A percentile compares a stretch with the other conserved stretches of the same genome.
Evolutionary conservation across 192 early-diverging fungal species (phyloP).

Genomic region (Gaertneriomyces semiglobifer): DNA sequence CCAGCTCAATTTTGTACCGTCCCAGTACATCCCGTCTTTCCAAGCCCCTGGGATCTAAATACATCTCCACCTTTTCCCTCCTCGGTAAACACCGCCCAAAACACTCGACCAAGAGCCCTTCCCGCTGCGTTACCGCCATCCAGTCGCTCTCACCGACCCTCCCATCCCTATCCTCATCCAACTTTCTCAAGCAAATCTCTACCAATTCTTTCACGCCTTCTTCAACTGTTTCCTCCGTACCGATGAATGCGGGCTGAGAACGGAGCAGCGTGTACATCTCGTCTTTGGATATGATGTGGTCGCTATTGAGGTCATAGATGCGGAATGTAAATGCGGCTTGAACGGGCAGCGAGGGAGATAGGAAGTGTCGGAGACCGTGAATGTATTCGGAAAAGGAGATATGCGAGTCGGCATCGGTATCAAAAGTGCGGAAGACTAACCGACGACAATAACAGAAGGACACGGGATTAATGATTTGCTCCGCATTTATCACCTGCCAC

Average conservation of each 20-base stretch:
- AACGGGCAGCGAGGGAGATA: slow-evolving; percentile 53
- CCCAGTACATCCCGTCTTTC: too few relatives aligned
- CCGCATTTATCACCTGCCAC: neutral
- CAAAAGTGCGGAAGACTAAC: slow-evolving; percentile 60
- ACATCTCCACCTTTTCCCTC: slow-evolving; percentile 5
- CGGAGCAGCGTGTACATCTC: slow-evolving; percentile 67
- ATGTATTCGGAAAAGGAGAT: slow-evolving; percentile 56
- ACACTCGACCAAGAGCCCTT: slow-evolving; percentile 54
- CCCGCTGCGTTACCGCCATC: slow-evolving; percentile 52
- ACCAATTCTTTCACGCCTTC: slow-evolving; percentile 64
- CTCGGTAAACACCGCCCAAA: slow-evolving; percentile 60
- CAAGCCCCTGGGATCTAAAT: too few relatives aligned
- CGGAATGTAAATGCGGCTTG: slow-evolving; percentile 56
- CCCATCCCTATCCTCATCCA: slow-evolving; percentile 60
- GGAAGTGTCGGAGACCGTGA: slow-evolving; percentile 55
- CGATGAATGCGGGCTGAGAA: slow-evolving; percentile 45
- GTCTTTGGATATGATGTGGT: slow-evolving; percentile 61
- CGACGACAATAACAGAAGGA: neutral
- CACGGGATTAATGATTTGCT: neutral
- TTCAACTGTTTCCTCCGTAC: slow-evolving; percentile 58
- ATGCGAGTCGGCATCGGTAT: slow-evolving; percentile 59
- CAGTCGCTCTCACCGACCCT: slow-evolving; percentile 58
- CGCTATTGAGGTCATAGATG: slow-evolving; percentile 61
- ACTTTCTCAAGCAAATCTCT: slow-evolving; percentile 56
- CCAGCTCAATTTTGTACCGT: too few relatives aligned